A percentile compares a stretch with the other conserved stretches of the same genome.
Evolutionary conservation across 225 moss, liverwort and hornwort species (phyloP).

Genomic region (Bryum argenteum): DNA sequence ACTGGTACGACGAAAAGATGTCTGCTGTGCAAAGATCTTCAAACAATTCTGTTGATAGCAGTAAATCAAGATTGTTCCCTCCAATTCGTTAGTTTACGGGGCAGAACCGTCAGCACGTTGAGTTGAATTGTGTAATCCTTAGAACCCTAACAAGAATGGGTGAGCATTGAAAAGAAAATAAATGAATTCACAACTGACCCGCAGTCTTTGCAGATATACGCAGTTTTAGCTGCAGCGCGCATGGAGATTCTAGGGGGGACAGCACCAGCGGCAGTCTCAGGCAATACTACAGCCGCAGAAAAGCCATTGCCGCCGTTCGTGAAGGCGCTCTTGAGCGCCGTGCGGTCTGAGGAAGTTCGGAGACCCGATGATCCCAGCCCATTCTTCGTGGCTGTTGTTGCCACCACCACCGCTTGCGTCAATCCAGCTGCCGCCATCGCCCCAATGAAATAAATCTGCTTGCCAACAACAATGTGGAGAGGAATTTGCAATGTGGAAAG

Average conservation of each 20-base stretch:
- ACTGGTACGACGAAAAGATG: too few relatives aligned
- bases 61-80: too few relatives aligned
- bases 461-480: not conserved
- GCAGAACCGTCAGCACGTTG: too few relatives aligned
- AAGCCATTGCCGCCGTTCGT: conserved; percentile 57
- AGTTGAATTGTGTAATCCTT: too few relatives aligned
- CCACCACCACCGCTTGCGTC: conserved; percentile 39
- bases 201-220: conserved; percentile 95
- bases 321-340: conserved; percentile 81
- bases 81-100: too few relatives aligned
- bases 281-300: conserved; percentile 44
- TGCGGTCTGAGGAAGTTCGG: conserved; percentile 51
- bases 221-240: conserved; percentile 83
- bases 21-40: too few relatives aligned
- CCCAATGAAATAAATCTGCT: too few relatives aligned
- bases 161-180: not conserved
- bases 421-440: conserved; percentile 47
- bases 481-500: not conserved
- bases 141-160: too few relatives aligned
- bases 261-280: conserved; percentile 32
- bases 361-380: conserved; percentile 40
- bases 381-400: conserved; percentile 23
- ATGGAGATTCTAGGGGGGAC: conserved; percentile 67
- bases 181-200: conserved; percentile 47
- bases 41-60: too few relatives aligned